Conservation (phyloP, 805 yeast species). For the Candida ortonii region DNA sequence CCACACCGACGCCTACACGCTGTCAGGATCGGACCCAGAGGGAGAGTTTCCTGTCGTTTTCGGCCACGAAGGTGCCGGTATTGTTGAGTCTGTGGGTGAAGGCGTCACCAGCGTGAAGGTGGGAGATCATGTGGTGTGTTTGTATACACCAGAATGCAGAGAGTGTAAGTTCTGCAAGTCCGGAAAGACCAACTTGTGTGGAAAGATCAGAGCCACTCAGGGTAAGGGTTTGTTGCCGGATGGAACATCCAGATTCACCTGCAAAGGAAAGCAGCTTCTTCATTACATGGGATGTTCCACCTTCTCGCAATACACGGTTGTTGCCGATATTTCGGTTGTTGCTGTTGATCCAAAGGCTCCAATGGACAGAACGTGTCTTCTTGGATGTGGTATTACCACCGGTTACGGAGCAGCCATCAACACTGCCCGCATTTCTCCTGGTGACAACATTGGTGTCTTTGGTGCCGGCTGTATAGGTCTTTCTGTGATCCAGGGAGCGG, state of each 20-base stretch:
- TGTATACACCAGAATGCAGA: conserved; percentile 95
- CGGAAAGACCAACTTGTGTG: conserved; percentile 96
- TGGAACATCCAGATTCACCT: conserved; percentile 87
- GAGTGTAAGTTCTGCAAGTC: conserved; percentile 93
- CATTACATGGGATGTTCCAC: conserved; percentile 99
- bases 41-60: conserved; percentile 90
- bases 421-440: conserved; percentile 86
- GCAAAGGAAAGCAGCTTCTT: conserved; percentile 77
- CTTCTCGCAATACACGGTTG: conserved; percentile 95
- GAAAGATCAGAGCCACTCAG: conserved; percentile 93
- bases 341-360: conserved; percentile 85
- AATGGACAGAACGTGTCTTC: conserved; percentile 80
- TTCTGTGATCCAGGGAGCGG: conserved; percentile 94
- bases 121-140: conserved; percentile 91
- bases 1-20: conserved; percentile 96
- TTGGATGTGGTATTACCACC: conserved; percentile 98
- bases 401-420: conserved; percentile 97
- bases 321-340: conserved; percentile 94
- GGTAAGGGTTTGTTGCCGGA: conserved; percentile 99
- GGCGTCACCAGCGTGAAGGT: conserved; percentile 86
- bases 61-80: conserved; percentile 99
- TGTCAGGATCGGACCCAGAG: conserved; percentile 94
- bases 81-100: conserved; percentile 92
- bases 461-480: conserved; percentile 99
- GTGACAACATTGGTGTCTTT: conserved; percentile 92